Evolutionary conservation across 768 basidiomycete genomes (phyloP).

Genomic region (Phlebiopsis gigantea): DNA sequence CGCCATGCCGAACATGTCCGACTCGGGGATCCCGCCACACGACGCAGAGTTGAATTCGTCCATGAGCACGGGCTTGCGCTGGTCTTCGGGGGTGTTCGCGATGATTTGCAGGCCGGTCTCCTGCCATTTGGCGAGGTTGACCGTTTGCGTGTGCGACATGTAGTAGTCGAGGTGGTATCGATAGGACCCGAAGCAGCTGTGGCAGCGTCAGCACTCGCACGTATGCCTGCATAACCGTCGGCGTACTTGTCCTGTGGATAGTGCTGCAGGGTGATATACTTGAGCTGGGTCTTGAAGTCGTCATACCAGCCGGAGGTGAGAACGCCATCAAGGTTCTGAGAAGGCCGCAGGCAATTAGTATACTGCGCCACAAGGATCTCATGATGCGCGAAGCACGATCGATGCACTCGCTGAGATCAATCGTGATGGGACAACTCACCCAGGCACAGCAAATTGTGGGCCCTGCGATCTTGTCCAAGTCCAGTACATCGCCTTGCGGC

Average conservation of each 20-base stretch:
- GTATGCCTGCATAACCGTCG: not conserved
- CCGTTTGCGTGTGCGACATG: constrained; percentile 40
- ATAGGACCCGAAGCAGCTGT: constrained; percentile 25
- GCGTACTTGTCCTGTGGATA: constrained; percentile 43
- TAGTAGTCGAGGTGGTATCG: constrained; percentile 38
- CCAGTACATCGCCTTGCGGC: constrained; percentile 34
- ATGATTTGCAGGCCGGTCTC: constrained; percentile 33
- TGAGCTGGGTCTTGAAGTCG: constrained; percentile 33
- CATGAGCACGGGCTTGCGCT: constrained; percentile 38
- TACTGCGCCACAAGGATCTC: not conserved
- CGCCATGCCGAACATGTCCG: constrained; percentile 45
- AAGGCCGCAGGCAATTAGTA: not conserved
- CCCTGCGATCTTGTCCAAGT: constrained; percentile 37
- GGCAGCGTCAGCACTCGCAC: not conserved
- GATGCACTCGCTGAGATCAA: not conserved
- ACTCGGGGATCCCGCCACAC: constrained; percentile 46
- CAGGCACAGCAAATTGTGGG: constrained; percentile 49
- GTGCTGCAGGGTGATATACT: constrained; percentile 49
- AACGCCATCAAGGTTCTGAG: constrained; percentile 38
- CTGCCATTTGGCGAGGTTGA: constrained; percentile 41
- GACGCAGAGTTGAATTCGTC: constrained; percentile 51
- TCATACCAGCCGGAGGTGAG: constrained; percentile 38
- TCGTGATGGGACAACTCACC: constrained; percentile 28
- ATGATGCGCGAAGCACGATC: not conserved
- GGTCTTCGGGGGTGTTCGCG: constrained; percentile 26